Evolutionary conservation across 192 early-diverging fungal species (phyloP).

Genomic region (Lunasporangiospora selenospora): DNA sequence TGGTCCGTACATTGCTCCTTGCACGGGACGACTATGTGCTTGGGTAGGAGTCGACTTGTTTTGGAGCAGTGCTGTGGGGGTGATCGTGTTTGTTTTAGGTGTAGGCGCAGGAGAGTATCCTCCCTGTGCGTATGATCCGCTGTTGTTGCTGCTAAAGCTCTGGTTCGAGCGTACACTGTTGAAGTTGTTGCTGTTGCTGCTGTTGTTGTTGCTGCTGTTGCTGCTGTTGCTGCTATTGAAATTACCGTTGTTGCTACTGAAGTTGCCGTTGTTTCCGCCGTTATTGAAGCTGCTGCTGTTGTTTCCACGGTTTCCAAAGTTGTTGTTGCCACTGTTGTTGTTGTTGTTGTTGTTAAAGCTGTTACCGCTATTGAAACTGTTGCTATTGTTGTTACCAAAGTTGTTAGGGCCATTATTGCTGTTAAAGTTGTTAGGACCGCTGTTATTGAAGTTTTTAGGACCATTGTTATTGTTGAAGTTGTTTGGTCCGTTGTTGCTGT

Average conservation of each 20-base stretch:
- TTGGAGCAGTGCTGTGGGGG: constrained; percentile 23
- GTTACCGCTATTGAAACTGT: background rate
- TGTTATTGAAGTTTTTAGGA: constrained; percentile 20
- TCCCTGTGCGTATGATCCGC: no score
- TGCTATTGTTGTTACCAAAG: background rate
- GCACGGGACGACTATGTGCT: background rate
- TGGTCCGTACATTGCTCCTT: constrained; percentile 32
- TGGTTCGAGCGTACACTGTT: no score
- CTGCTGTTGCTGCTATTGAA: constrained; percentile 8
- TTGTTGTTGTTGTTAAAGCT: constrained; percentile 13
- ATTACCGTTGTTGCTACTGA: background rate
- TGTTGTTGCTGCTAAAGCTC: no score
- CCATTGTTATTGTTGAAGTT: constrained; percentile 25
- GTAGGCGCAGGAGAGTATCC: background rate
- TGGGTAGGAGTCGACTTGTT: constrained; percentile 3
- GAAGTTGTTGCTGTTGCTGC: background rate
- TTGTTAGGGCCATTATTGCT: background rate
- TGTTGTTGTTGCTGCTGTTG: constrained; percentile 3
- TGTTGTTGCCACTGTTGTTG: constrained; percentile 5
- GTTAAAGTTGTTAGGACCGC: constrained; percentile 11
- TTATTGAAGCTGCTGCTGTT: constrained; percentile 1
- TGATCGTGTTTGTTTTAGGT: constrained; percentile 23
- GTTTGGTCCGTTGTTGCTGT: constrained; percentile 1
- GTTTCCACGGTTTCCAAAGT: background rate
- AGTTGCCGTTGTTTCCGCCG: constrained; percentile 1